Evolutionary conservation across 768 basidiomycete species (phyloP).

Genomic region (Trametes cinnabarina): DNA sequence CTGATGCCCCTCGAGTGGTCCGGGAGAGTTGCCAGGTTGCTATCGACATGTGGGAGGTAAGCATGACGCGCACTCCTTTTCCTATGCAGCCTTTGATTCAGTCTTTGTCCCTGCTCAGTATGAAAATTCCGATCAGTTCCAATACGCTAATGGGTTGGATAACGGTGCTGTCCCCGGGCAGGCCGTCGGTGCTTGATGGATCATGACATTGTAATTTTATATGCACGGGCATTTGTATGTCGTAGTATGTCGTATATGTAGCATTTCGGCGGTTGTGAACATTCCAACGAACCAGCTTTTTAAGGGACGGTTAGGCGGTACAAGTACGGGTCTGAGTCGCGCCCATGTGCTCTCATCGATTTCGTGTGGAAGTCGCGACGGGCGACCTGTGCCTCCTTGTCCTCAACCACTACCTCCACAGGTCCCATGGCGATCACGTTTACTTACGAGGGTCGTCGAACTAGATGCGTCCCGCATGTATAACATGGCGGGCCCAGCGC

Average conservation of each 20-base stretch:
- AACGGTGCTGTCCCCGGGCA: conserved; percentile 7
- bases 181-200: conserved; percentile 24
- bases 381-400: too few species aligned
- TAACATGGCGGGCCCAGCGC: too few species aligned
- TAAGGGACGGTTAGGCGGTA: too few species aligned
- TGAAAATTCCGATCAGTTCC: conserved; percentile 79
- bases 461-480: too few species aligned
- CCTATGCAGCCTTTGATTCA: not conserved
- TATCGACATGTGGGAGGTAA: conserved; percentile 94
- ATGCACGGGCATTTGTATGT: not conserved
- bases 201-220: not conserved
- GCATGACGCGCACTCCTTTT: too few species aligned
- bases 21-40: conserved; percentile 95
- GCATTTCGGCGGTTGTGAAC: not conserved
- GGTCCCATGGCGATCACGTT: too few species aligned
- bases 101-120: conserved; percentile 42
- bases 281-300: too few species aligned
- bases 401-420: too few species aligned
- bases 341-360: too few species aligned
- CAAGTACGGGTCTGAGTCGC: too few species aligned
- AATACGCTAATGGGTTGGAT: conserved; percentile 63
- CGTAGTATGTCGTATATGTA: not conserved
- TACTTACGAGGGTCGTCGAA: too few species aligned
- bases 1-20: conserved; percentile 85
- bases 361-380: too few species aligned